Conservation (phyloP, 2,329 filamentous ascomycete genomes). For the Penicillium freii region DNA sequence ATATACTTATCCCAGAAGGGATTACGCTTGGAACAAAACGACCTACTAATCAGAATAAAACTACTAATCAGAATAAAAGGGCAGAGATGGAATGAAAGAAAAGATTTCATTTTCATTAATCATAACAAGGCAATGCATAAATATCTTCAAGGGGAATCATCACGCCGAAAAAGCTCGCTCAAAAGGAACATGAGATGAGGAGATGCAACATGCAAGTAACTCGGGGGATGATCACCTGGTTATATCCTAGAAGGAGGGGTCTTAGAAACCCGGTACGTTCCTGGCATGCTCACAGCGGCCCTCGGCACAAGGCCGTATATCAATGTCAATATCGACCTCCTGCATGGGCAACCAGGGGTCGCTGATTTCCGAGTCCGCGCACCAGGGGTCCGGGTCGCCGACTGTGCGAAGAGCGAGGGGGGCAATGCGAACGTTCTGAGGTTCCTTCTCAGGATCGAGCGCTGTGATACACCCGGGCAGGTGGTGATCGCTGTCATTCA, state of each 20-base stretch:
- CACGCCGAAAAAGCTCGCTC: neutral
- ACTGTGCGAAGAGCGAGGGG: constrained; percentile 13
- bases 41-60: neutral
- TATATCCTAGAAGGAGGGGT: neutral
- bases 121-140: neutral
- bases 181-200: neutral
- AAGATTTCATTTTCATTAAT: neutral
- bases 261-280: neutral
- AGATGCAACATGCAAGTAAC: neutral
- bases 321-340: constrained; percentile 48
- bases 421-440: constrained; percentile 11
- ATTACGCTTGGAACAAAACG: neutral
- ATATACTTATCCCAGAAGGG: neutral
- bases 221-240: neutral
- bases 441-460: neutral
- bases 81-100: neutral
- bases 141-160: neutral
- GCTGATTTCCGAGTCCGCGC: constrained; percentile 4
- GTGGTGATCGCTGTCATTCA: constrained; percentile 9
- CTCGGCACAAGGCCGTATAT: constrained; percentile 44
- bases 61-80: neutral
- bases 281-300: constrained; percentile 34
- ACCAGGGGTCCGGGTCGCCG: constrained; percentile 23
- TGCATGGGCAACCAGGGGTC: constrained; percentile 44
- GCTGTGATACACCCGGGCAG: constrained; percentile 3